A percentile compares a stretch with the other conserved stretches of the same genome.
Evolutionary conservation across 2,329 filamentous ascomycete species (phyloP).

Genomic region (Trichophyton equinum): DNA sequence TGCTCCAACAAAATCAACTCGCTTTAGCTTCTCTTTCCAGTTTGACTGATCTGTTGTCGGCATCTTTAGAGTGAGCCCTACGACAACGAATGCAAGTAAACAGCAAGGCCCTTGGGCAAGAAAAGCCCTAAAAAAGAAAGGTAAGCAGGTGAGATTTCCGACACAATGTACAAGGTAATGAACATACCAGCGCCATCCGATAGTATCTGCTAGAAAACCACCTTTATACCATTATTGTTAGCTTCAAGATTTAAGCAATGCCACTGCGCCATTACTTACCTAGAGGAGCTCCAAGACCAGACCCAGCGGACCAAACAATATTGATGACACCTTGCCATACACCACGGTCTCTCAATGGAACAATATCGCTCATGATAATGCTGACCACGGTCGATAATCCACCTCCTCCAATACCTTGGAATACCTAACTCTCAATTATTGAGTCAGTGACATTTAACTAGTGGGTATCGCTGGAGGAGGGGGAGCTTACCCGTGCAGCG

Average conservation of each 20-base stretch:
- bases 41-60: conserved; percentile 46
- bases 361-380: conserved; percentile 59
- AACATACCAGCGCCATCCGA: conserved; percentile 60
- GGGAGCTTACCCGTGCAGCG: conserved; percentile 40
- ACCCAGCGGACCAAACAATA: conserved; percentile 57
- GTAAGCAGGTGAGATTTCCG: conserved; percentile 2
- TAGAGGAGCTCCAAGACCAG: conserved; percentile 55
- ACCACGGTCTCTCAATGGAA: conserved; percentile 56
- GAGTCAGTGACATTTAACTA: not conserved
- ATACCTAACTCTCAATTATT: conserved; percentile 25
- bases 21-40: conserved; percentile 53
- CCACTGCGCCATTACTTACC: conserved; percentile 27
- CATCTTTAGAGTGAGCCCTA: conserved; percentile 50
- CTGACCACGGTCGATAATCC: conserved; percentile 59
- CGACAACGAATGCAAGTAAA: conserved; percentile 50
- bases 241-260: not conserved
- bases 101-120: conserved; percentile 58
- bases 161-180: not conserved
- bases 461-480: conserved; percentile 13
- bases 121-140: conserved; percentile 46
- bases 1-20: conserved; percentile 64
- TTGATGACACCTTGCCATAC: conserved; percentile 66
- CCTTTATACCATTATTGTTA: conserved; percentile 18
- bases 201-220: conserved; percentile 56
- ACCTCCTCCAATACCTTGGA: conserved; percentile 54